phyloP scores from a whole-genome alignment of 2,329 filamentous ascomycete species.

The Aspergillaceae sp. region DNA sequence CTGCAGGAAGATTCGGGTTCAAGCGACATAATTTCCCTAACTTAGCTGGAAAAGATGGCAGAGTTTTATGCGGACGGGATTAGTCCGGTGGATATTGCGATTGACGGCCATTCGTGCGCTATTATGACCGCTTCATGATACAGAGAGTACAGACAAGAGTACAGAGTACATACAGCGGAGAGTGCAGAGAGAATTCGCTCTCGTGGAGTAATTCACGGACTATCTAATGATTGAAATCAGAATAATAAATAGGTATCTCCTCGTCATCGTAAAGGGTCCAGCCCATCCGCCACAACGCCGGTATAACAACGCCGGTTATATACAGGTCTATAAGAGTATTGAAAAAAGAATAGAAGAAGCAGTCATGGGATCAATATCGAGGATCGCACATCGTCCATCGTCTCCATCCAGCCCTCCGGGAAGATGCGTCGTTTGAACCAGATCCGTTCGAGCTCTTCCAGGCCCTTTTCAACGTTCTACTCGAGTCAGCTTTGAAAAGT shows the following conservation, averaged over 20 bases:
- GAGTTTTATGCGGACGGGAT: too few species aligned
- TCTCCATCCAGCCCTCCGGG: constrained; percentile 24
- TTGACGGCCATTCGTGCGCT: too few species aligned
- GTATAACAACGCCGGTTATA: not conserved
- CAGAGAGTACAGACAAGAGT: too few species aligned
- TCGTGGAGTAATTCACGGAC: too few species aligned
- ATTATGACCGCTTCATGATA: too few species aligned
- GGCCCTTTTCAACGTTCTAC: constrained; percentile 23
- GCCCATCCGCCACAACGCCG: not conserved
- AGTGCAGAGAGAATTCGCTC: too few species aligned
- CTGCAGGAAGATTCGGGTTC: too few species aligned
- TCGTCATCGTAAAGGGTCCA: not conserved
- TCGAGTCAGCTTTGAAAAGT: not conserved
- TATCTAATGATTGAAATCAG: too few species aligned
- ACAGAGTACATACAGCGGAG: too few species aligned
- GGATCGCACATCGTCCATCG: constrained; percentile 25
- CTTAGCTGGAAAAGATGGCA: too few species aligned
- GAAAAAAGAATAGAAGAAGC: not conserved
- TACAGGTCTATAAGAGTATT: not conserved
- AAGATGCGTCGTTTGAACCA: constrained; percentile 28
- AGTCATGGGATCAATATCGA: constrained; percentile 25
- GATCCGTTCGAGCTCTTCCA: constrained; percentile 20
- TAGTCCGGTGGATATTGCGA: too few species aligned
- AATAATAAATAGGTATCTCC: not conserved
- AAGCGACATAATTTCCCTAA: too few species aligned